These are phyloP conservation scores for Corallochytrium limacisporum DNA, from an alignment of 78 protist species.

Conservation along the genomic window DNA sequence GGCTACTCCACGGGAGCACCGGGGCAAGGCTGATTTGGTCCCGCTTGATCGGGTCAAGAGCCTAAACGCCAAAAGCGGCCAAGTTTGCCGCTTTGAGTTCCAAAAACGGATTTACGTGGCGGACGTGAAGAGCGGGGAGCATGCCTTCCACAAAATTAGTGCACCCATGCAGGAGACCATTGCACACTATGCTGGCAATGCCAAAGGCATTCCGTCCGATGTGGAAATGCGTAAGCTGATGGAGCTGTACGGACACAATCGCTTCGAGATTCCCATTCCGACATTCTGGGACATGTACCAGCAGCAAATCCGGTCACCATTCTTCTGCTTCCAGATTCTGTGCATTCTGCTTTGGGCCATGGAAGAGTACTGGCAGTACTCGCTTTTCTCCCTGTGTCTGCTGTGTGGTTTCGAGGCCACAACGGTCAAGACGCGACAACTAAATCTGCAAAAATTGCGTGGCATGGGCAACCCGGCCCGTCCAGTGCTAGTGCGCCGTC, in stretches of 20 bases:
- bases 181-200: too few relatives aligned
- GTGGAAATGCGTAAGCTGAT: too few relatives aligned
- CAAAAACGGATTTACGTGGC: too few relatives aligned
- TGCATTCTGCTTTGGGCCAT: conserved; percentile 88
- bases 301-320: conserved; percentile 89
- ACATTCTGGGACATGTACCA: conserved; percentile 63
- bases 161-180: too few relatives aligned
- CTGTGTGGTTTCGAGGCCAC: not conserved
- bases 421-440: not conserved
- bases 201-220: too few relatives aligned
- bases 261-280: conserved; percentile 80
- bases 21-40: too few relatives aligned
- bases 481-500: conserved; percentile 8
- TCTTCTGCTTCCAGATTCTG: conserved; percentile 86
- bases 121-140: too few relatives aligned
- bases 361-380: conserved; percentile 80
- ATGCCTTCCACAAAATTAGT: too few relatives aligned
- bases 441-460: conserved; percentile 57
- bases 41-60: too few relatives aligned
- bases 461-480: conserved; percentile 18
- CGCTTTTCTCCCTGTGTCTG: conserved; percentile 79
- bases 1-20: too few relatives aligned
- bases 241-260: conserved; percentile 15
- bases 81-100: too few relatives aligned
- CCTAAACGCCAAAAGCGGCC: too few relatives aligned